Evolutionary conservation across 768 basidiomycete genomes (phyloP).

Genomic region (Pleurotus cornucopiae): DNA sequence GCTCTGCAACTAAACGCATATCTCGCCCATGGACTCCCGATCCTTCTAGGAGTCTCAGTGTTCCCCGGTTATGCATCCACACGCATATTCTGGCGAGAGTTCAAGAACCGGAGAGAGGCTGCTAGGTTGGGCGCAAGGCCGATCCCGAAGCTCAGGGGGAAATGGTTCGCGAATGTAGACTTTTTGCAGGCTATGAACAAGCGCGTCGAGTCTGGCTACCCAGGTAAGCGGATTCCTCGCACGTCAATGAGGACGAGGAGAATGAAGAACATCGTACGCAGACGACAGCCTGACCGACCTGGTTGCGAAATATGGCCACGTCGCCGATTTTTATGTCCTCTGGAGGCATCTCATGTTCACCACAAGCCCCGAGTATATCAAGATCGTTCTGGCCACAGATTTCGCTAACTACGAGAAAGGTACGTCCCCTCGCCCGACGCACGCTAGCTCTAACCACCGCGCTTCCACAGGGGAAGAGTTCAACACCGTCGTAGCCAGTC

Average conservation of each 20-base stretch:
- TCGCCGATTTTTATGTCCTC: background rate
- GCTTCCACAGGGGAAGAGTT: background rate
- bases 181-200: background rate
- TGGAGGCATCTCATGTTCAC: background rate
- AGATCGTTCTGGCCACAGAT: background rate
- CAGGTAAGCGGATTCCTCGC: background rate
- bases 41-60: background rate
- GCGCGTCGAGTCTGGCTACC: background rate
- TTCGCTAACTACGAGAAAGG: slow-evolving; percentile 1
- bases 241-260: background rate
- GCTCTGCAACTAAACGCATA: background rate
- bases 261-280: background rate
- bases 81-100: background rate
- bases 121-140: background rate
- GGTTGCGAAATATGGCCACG: background rate
- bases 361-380: background rate
- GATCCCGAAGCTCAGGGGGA: background rate
- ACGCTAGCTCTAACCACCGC: background rate
- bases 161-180: background rate
- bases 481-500: background rate
- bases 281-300: background rate
- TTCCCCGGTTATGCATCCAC: background rate
- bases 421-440: background rate
- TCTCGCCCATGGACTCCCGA: background rate
- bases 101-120: background rate